Conservation (phyloP, 1,284 basidiomycete genomes). For the Sparassis latifolia region DNA sequence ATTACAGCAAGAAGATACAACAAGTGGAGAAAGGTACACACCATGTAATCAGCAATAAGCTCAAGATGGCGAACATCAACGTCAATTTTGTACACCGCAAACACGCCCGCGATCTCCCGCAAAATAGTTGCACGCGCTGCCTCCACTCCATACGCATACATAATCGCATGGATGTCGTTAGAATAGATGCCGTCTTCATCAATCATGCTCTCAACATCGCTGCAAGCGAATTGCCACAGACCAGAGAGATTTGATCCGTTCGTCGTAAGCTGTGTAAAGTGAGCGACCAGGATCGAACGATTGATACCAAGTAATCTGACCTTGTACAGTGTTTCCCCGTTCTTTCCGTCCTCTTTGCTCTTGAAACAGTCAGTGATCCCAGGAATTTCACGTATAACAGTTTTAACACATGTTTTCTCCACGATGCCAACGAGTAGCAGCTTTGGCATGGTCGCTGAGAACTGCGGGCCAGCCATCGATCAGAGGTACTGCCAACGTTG, state of each 20-base stretch:
- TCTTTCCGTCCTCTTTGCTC: conserved; percentile 50
- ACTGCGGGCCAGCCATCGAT: conserved; percentile 33
- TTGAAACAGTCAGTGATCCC: conserved; percentile 83
- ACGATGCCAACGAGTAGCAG: conserved; percentile 88
- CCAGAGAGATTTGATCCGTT: conserved; percentile 92
- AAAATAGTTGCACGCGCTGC: conserved; percentile 93
- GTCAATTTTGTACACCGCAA: conserved; percentile 96
- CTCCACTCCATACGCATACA: conserved; percentile 95
- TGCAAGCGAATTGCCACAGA: conserved; percentile 82
- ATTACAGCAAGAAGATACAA: conserved; percentile 4
- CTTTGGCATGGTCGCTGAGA: conserved; percentile 74
- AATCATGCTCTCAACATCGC: conserved; percentile 59
- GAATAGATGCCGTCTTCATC: conserved; percentile 85
- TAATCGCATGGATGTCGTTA: conserved; percentile 92
- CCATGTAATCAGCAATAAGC: conserved; percentile 99
- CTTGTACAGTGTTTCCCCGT: conserved; percentile 40
- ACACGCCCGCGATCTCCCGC: conserved; percentile 86
- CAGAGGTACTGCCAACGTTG: neutral
- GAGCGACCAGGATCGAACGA: neutral
- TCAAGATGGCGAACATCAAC: conserved; percentile 94
- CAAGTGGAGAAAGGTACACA: conserved; percentile 32
- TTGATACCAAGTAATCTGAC: conserved; percentile 28
- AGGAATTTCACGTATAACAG: conserved; percentile 84
- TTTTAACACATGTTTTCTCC: conserved; percentile 77
- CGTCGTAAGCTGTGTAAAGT: conserved; percentile 53